These are phyloP conservation scores for Phoenix dactylifera DNA, from an alignment of 176 grass and related monocot species.

Conservation along the genomic window DNA sequence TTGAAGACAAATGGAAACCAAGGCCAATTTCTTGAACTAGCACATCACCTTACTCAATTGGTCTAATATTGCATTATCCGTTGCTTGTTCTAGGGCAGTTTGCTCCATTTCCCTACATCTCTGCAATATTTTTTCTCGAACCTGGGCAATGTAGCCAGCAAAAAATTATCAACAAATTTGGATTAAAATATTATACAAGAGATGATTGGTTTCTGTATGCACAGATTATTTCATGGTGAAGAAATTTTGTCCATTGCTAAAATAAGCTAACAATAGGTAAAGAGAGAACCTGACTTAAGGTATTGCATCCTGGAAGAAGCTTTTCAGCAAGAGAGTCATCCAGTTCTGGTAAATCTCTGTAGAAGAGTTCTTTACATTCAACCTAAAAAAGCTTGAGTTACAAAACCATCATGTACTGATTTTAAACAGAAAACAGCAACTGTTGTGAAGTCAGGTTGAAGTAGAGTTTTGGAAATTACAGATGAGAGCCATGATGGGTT, in stretches of 20 bases:
- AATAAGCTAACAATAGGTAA: too few species aligned
- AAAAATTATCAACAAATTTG: not conserved
- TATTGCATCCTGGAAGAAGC: constrained; percentile 79
- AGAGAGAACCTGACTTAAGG: constrained; percentile 50
- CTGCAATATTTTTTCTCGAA: constrained; percentile 70
- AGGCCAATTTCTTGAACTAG: constrained; percentile 22
- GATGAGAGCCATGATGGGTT: too few species aligned
- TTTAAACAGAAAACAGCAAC: too few species aligned
- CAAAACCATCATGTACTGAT: constrained; percentile 2
- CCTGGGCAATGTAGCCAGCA: constrained; percentile 30
- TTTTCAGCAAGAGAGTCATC: constrained; percentile 72
- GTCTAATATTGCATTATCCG: constrained; percentile 95
- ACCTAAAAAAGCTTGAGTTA: constrained; percentile 49
- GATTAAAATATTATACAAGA: not conserved
- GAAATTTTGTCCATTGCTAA: too few species aligned
- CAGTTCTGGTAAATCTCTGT: constrained; percentile 70
- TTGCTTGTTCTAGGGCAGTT: constrained; percentile 95
- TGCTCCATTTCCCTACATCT: constrained; percentile 86
- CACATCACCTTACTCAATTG: constrained; percentile 52
- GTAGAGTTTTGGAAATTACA: too few species aligned
- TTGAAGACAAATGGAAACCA: not conserved
- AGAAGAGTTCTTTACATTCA: constrained; percentile 96
- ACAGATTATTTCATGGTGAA: too few species aligned
- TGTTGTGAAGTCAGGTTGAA: too few species aligned
- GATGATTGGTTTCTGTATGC: too few species aligned